Conservation (phyloP, 176 grass and related monocot species). For the Ensete glaucum region DNA sequence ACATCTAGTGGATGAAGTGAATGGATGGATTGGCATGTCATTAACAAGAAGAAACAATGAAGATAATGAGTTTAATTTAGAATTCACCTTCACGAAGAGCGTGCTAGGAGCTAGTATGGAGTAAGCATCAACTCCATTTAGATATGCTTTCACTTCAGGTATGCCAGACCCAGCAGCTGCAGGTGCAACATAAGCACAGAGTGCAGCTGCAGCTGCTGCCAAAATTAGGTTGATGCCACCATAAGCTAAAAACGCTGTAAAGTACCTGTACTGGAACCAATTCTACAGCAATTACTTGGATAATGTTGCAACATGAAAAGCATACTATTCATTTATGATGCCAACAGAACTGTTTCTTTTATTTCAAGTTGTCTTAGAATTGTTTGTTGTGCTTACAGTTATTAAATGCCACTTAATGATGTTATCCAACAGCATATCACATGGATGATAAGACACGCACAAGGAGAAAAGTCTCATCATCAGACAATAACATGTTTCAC, state of each 20-base stretch:
- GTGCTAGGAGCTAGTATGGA: constrained; percentile 92
- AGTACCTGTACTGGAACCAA: constrained; percentile 48
- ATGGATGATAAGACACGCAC: no score
- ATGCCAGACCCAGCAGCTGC: constrained; percentile 96
- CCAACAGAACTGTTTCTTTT: no score
- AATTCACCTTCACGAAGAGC: constrained; percentile 79
- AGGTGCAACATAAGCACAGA: constrained; percentile 84
- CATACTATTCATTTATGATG: no score
- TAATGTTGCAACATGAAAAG: no score
- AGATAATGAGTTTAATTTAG: background rate
- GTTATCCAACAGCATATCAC: no score
- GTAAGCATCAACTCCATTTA: constrained; percentile 90
- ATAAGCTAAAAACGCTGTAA: constrained; percentile 62
- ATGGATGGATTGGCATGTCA: background rate
- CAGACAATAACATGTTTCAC: no score
- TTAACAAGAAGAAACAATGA: background rate
- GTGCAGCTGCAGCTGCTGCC: constrained; percentile 48
- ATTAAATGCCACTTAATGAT: no score
- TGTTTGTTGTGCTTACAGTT: no score
- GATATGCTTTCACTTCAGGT: constrained; percentile 98
- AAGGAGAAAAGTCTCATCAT: no score
- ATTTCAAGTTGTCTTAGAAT: no score
- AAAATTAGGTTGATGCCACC: constrained; percentile 68
- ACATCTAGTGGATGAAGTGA: background rate
- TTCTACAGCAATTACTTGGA: no score